Evolutionary conservation across 2,329 filamentous ascomycete genomes (phyloP).

Genomic region (Septoria linicola): DNA sequence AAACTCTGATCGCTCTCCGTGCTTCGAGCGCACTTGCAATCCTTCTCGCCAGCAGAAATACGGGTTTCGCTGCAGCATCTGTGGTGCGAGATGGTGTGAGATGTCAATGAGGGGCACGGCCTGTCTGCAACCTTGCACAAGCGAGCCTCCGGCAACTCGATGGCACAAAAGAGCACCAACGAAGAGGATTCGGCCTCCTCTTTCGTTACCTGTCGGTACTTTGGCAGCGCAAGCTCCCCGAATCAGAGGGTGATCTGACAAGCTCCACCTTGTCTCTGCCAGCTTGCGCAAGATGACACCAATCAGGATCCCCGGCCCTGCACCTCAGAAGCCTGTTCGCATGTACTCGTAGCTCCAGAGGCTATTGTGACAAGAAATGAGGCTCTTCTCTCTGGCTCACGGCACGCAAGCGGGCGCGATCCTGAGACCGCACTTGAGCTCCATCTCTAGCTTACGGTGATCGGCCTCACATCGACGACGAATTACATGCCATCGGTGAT

Average conservation of each 20-base stretch:
- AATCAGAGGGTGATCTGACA: constrained; percentile 2
- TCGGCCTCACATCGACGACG: background rate
- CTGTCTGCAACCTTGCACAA: constrained; percentile 1
- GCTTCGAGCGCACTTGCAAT: background rate
- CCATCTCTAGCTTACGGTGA: no score
- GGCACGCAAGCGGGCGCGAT: no score
- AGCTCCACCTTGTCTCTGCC: constrained; percentile 1
- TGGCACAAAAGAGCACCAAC: no score
- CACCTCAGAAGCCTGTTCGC: background rate
- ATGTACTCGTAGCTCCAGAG: background rate
- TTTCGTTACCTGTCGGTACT: constrained; percentile 9
- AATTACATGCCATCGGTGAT: background rate
- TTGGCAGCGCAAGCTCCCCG: background rate
- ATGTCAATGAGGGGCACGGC: background rate
- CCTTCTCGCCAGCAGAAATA: no score
- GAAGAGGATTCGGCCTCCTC: no score
- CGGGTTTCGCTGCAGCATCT: background rate
- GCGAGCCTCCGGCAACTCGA: no score
- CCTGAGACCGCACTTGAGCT: no score
- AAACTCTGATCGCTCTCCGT: constrained; percentile 10
- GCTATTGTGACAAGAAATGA: no score
- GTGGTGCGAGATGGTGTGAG: background rate
- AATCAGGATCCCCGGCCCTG: background rate
- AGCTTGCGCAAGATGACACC: constrained; percentile 1
- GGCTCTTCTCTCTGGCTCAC: no score